A percentile compares a stretch with the other conserved stretches of the same genome.
These are phyloP conservation scores for Ceratobasidium papillatum DNA, from an alignment of 1,284 basidiomycete species.

Conservation along the genomic window DNA sequence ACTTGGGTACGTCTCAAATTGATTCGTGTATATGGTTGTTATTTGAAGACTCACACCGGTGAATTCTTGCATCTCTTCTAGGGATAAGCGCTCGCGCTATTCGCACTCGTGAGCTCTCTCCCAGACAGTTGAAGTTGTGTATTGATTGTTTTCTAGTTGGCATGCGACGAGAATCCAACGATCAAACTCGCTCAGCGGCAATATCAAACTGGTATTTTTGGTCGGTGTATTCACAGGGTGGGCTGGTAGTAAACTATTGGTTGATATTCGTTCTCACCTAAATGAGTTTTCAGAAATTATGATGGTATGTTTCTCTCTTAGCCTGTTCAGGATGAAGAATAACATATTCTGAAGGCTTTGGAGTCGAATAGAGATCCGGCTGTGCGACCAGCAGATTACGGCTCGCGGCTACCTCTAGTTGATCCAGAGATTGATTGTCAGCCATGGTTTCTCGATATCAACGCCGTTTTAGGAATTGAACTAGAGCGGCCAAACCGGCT, in stretches of 20 bases:
- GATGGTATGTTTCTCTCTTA: neutral
- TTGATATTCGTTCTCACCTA: neutral
- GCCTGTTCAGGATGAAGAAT: neutral
- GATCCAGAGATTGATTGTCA: neutral
- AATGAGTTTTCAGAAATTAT: neutral
- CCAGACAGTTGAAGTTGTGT: neutral
- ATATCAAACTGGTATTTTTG: neutral
- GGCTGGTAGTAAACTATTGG: neutral
- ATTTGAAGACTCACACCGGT: neutral
- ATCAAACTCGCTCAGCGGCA: neutral
- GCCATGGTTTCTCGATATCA: neutral
- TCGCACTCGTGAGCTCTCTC: neutral
- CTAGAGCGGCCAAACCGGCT: neutral
- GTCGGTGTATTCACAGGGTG: neutral
- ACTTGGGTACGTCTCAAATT: neutral
- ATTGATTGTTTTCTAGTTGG: neutral
- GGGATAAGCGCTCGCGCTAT: neutral
- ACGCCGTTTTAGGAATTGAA: neutral
- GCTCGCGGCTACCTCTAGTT: neutral
- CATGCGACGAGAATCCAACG: neutral
- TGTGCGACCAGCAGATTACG: neutral
- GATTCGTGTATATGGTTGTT: neutral
- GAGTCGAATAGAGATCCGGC: neutral
- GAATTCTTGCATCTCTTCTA: neutral
- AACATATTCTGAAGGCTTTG: neutral